Base-by-base conservation (phyloP, 345 rosid genomes). In the Hibiscus tridactylites region DNA sequence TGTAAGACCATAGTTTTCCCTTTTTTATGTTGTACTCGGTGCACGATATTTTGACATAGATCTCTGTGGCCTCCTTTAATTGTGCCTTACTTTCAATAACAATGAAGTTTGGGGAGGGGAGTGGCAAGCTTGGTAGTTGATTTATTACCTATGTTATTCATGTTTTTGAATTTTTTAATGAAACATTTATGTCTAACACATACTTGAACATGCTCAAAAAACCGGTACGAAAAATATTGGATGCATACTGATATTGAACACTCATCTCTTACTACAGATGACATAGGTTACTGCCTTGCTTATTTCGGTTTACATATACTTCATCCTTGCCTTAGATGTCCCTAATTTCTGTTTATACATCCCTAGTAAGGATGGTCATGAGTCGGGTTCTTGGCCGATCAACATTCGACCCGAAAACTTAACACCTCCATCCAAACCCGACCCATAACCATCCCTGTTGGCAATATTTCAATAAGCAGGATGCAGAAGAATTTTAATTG, bases 11-110 rank as follows among this genome's bases (percentile, higher is more conserved):
- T 12, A 46, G 19, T 62, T 68, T 31, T 26, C 28, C 29, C 47
- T 44, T 9, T 9, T 44, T 44, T 44, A 44, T 44, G 47, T 44
- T 3, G 37, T 39, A 63, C 54, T 62, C 54, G 9, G 47, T 77
- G 76, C 72, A 79, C 49, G 75, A 67, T 74, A 61, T 72, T 61
- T 70, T 66, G 66, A 24, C 12, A 19, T 16, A 7, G 57, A 17
- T 52, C 57, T 52, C 0, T 54, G 59, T 54, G 44, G 44, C 44
- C 44, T 5, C 44, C 44, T 39, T 39, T 60, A 13, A 49, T 9
- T 24, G 15, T 10, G 13, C 56, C 59, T 54, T 54, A 7, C 44
- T 6, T 39, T 39, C 11, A n/a, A n/a, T 54, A 26, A 5, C 11
- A 31, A 58, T 26, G 59, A 11, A 26, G n/a, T 60, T 60, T 60